phyloP scores from a whole-genome alignment of 345 rosid genomes.

The Citrus hindsii region DNA sequence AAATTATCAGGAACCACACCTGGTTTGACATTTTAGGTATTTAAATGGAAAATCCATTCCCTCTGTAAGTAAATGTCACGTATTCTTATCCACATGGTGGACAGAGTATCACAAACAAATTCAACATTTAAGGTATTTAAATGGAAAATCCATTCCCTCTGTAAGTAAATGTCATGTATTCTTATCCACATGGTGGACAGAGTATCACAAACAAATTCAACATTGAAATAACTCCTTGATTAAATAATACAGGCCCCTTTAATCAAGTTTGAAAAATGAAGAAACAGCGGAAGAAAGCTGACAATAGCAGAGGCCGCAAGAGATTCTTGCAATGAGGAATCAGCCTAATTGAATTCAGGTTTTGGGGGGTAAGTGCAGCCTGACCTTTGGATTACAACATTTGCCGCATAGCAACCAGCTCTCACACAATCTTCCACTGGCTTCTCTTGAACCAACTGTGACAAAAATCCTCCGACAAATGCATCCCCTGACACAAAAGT shows the following conservation, averaged over 20 bases:
- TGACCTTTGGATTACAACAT: constrained; percentile 86
- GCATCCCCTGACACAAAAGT: constrained; percentile 64
- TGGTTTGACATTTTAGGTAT: neutral
- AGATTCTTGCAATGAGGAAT: neutral
- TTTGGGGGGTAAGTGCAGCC: constrained; percentile 86
- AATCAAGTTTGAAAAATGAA: neutral
- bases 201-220: neutral
- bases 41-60: neutral
- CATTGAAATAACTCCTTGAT: constrained; percentile 1
- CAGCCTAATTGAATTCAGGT: constrained; percentile 44
- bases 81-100: neutral
- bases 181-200: neutral
- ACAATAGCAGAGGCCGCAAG: neutral
- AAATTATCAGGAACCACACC: neutral
- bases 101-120: neutral
- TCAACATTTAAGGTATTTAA: neutral
- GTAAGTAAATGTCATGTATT: neutral
- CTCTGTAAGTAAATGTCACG: neutral
- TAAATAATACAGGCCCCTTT: neutral
- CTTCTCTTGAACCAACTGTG: constrained; percentile 78
- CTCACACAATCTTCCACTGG: constrained; percentile 70
- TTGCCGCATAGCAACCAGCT: constrained; percentile 81
- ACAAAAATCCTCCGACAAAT: constrained; percentile 77
- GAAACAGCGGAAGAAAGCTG: neutral
- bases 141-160: neutral